A percentile compares a stretch with the other conserved stretches of the same genome.
Evolutionary conservation across 78 protist genomes (phyloP).

Genomic region (Chrysochromulina parva): DNA sequence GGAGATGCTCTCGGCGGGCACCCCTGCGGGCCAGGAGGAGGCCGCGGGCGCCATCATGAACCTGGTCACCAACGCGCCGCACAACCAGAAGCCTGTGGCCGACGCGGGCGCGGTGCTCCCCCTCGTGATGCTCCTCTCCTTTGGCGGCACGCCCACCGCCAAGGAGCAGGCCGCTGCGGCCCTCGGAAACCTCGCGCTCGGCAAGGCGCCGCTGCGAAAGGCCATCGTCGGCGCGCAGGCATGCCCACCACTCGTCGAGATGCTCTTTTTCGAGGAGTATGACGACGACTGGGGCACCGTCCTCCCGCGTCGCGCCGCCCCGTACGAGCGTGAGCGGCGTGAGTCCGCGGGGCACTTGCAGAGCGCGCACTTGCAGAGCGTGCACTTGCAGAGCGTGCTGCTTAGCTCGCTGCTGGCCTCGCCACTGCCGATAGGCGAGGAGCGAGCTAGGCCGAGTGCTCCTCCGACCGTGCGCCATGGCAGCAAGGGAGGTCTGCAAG

Average conservation of each 20-base stretch:
- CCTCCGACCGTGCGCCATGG: not conserved
- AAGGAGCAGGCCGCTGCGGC: constrained; percentile 16
- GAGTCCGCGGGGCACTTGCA: no score
- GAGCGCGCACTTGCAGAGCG: no score
- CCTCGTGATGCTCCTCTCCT: not conserved
- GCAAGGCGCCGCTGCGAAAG: not conserved
- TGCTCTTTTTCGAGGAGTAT: not conserved
- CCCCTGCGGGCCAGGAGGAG: not conserved
- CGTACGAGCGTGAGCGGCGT: no score
- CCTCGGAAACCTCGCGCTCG: constrained; percentile 4
- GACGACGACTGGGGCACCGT: no score
- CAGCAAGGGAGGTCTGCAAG: no score
- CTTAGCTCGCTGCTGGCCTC: no score
- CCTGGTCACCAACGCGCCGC: not conserved
- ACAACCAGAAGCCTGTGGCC: not conserved
- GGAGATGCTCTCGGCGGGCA: not conserved
- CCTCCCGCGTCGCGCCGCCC: no score
- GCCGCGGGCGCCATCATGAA: not conserved
- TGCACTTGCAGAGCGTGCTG: no score
- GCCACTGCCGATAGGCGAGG: no score
- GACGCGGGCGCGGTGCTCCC: not conserved
- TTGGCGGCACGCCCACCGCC: not conserved
- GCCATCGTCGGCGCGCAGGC: not conserved
- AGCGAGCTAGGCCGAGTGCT: no score
- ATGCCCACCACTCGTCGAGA: not conserved